Conservation (phyloP, 805 yeast species). For the Ogataea corticis region DNA sequence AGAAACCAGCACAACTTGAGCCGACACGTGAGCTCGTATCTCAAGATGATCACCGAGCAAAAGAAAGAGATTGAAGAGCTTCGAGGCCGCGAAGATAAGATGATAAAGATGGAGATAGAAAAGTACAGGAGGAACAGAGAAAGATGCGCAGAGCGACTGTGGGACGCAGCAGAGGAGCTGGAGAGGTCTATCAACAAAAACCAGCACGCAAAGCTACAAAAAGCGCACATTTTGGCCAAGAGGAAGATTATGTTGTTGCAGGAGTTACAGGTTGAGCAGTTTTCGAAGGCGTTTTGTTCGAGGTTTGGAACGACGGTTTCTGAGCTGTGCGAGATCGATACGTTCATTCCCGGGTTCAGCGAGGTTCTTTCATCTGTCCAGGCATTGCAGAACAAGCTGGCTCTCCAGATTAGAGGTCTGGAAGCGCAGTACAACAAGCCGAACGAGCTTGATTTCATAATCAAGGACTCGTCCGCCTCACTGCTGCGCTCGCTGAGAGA, state of each 20-base stretch:
- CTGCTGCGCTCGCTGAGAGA: conserved; percentile 50
- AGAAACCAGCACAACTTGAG: conserved; percentile 75
- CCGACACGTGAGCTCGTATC: conserved; percentile 81
- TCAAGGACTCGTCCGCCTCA: conserved; percentile 46
- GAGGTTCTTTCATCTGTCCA: conserved; percentile 13
- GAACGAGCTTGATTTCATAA: conserved; percentile 53
- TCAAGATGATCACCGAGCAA: conserved; percentile 82
- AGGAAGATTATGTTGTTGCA: conserved; percentile 36
- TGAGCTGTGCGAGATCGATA: conserved; percentile 17
- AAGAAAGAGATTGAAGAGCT: conserved; percentile 71
- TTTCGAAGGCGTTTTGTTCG: conserved; percentile 37
- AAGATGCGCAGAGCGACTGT: conserved; percentile 39
- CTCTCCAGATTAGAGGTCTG: conserved; percentile 48
- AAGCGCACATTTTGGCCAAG: conserved; percentile 46
- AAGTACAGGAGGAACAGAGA: conserved; percentile 38
- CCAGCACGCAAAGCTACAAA: conserved; percentile 45
- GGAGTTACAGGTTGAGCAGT: conserved; percentile 30
- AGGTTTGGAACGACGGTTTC: conserved; percentile 22
- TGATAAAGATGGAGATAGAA: conserved; percentile 40
- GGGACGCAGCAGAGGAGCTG: conserved; percentile 45
- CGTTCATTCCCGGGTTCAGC: conserved; percentile 21
- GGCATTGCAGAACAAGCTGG: conserved; percentile 36
- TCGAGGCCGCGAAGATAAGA: conserved; percentile 49
- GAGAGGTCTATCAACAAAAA: conserved; percentile 42
- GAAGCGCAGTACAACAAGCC: conserved; percentile 50